A percentile compares a stretch with the other conserved stretches of the same genome.
These are phyloP conservation scores for Fusarium virguliforme DNA, from an alignment of 2,329 filamentous ascomycete species.

Conservation along the genomic window DNA sequence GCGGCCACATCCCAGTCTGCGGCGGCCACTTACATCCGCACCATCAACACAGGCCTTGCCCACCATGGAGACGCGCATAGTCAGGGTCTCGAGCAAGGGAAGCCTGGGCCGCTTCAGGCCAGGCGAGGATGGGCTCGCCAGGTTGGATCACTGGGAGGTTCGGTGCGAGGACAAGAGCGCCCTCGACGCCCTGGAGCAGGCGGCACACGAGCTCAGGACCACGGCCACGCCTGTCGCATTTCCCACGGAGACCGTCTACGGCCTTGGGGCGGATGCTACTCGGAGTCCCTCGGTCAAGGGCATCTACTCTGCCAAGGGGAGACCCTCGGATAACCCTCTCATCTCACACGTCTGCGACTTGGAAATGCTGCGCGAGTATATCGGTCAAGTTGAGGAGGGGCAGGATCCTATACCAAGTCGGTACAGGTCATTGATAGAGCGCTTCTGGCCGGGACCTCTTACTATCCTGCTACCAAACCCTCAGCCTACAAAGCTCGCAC, in stretches of 20 bases:
- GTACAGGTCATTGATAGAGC: constrained; percentile 83
- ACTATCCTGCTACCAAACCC: constrained; percentile 91
- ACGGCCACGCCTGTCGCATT: constrained; percentile 89
- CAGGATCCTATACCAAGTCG: constrained; percentile 75
- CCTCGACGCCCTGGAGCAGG: constrained; percentile 69
- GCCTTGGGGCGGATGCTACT: constrained; percentile 95
- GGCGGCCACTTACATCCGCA: constrained; percentile 50
- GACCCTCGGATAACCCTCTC: constrained; percentile 94
- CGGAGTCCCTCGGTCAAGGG: constrained; percentile 85
- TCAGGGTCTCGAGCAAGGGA: constrained; percentile 54
- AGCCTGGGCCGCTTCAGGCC: constrained; percentile 57
- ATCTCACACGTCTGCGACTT: constrained; percentile 93
- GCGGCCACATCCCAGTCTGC: constrained; percentile 27
- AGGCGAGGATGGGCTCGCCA: constrained; percentile 48
- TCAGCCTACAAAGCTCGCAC: constrained; percentile 78
- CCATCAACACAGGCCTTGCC: constrained; percentile 28
- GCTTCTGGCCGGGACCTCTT: constrained; percentile 95
- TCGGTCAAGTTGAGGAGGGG: constrained; percentile 57
- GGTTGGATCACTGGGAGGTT: constrained; percentile 63
- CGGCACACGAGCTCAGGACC: constrained; percentile 76
- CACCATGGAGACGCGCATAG: constrained; percentile 61
- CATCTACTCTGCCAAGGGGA: constrained; percentile 93
- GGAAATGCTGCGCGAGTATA: constrained; percentile 78
- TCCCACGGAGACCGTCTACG: constrained; percentile 98
- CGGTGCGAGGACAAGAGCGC: constrained; percentile 51